phyloP scores from a whole-genome alignment of 140 eudicot genomes.

The Anethum foeniculum region DNA sequence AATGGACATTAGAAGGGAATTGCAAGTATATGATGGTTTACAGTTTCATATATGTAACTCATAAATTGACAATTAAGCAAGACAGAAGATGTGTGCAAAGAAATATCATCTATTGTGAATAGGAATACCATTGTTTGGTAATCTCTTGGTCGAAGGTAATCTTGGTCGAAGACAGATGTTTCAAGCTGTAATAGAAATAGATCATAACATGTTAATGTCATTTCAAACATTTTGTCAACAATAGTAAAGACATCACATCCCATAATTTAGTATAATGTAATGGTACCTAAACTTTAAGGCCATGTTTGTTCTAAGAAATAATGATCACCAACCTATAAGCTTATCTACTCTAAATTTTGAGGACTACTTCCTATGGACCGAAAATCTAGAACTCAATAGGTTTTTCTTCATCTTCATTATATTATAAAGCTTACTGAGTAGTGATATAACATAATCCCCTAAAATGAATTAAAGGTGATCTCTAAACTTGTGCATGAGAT shows the following conservation, averaged over 20 bases:
- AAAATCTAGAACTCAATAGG: neutral
- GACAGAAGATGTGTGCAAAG: neutral
- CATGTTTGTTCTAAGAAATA: neutral
- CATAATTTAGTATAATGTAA: neutral
- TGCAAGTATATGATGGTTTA: neutral
- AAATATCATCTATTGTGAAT: neutral
- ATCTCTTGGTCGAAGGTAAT: constrained; percentile 8
- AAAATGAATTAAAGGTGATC: neutral
- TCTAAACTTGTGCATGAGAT: neutral
- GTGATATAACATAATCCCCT: neutral
- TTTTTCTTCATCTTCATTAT: neutral
- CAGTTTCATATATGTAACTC: neutral
- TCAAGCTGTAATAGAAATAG: constrained; percentile 24
- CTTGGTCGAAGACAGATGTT: constrained; percentile 13
- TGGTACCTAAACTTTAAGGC: neutral
- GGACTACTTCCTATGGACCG: neutral
- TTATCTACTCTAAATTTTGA: neutral
- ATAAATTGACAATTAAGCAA: neutral
- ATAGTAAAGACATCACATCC: neutral
- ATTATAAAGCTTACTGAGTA: neutral
- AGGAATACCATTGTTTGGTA: constrained; percentile 30
- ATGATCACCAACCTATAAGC: neutral
- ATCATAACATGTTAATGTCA: constrained; percentile 7
- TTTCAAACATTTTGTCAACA: neutral
- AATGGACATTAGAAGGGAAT: neutral